A percentile compares a stretch with the other conserved stretches of the same genome.
These are phyloP conservation scores for Mycena vulgaris DNA, from an alignment of 768 basidiomycete species.

Conservation along the genomic window DNA sequence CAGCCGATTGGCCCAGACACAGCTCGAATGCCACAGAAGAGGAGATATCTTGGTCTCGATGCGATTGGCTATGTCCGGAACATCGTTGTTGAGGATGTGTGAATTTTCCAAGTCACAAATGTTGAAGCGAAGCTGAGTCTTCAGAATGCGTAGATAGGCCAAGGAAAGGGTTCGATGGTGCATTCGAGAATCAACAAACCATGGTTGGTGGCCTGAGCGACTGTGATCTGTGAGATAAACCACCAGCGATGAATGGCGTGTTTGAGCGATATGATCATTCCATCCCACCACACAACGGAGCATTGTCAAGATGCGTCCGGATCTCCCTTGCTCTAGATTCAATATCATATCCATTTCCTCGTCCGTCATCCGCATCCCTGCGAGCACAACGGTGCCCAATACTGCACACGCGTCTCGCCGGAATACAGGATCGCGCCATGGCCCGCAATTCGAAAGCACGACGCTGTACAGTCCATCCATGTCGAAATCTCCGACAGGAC, in stretches of 20 bases:
- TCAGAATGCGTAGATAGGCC: neutral
- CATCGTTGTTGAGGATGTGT: neutral
- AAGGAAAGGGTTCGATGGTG: neutral
- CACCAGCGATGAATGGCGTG: neutral
- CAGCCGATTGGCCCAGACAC: neutral
- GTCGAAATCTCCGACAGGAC: conserved; percentile 10
- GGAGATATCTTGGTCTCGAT: neutral
- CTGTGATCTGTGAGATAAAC: neutral
- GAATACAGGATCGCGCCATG: neutral
- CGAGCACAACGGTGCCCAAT: neutral
- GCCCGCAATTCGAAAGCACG: neutral
- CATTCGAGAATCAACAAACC: neutral
- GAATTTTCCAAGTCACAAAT: neutral
- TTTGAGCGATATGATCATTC: neutral
- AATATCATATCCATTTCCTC: neutral
- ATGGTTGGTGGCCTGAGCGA: neutral
- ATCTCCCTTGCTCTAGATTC: neutral
- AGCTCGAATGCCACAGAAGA: neutral
- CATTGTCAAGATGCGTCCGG: neutral
- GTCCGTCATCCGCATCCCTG: neutral
- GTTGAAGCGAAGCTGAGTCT: neutral
- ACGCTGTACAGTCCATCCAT: conserved; percentile 1
- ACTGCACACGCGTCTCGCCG: neutral
- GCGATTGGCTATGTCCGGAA: neutral
- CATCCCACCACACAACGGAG: neutral